Evolutionary conservation across 164 flowering plant genomes (phyloP), one percentile per base, ranked within the genome.

Genomic region (Macadamia integrifolia): DNA sequence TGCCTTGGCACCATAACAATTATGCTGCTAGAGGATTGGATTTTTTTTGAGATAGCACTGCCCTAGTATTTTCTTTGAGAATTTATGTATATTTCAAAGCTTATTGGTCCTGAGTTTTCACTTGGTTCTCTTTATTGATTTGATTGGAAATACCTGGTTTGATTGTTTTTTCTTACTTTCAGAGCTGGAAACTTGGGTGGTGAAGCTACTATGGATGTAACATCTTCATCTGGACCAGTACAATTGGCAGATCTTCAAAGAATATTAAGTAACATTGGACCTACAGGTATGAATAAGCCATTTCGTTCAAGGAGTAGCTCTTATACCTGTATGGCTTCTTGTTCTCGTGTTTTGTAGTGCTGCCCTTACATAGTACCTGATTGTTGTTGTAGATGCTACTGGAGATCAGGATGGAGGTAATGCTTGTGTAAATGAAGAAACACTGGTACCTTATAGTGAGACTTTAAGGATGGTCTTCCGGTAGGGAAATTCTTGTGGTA

Each of bases 181-280:
- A 93, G 98, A 73, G 90, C 85, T 72, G 91, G 86, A 69, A 84
- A 88, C 72, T 67, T 88, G 80, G 81, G 86, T 60, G 80, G 78
- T 28, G 92, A 86, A 75, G 84, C 64, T 76, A 76, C 69, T 58
- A 82, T 86, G 75, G 89, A 87, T 65, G 91, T 86, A 6, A 81
- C 87, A 59, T 90, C 97, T 69, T 82, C 93, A 64, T 80, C 89
- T 58, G 97, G 96, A 61, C 91, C 92, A 28, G 98, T 94, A 66
- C 87, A 81, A 71, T 71, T 94, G 78, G 89, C 79, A 70, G 98
- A 94, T 72, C 78, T 94, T 67, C 97, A 90, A 68, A 86, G 98
- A 80, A 92, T 94, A 73, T 76, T 94, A 66, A 94, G 87, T 76
- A 88, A 76, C 74, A 84, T 94, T 69, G 87, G 73, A 15, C 79